Evolutionary conservation across 495 filamentous ascomycete species (phyloP), one percentile per base, ranked within the genome.

Genomic region (Penicillium manginii): DNA sequence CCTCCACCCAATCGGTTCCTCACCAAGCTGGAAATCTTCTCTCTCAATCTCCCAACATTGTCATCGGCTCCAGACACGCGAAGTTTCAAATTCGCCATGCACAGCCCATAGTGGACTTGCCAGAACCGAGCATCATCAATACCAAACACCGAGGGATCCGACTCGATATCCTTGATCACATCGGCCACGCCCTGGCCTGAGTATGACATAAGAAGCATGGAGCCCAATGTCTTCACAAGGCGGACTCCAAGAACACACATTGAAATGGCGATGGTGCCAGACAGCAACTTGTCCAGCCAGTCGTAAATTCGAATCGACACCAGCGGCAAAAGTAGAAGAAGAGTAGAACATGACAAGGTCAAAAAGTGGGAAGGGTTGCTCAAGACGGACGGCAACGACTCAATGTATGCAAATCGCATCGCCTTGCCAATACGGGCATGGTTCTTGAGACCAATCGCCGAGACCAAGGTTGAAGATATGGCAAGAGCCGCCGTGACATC

Each of bases 71-170:
- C 83, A 43, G 76, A 73, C 1, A 92, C 83, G 31, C 87, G 80
- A 15, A 98, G 66, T 75, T 93, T 96, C 59, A 98, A 66, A 62
- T 93, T 97, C 12, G 94, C 94, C 89, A 97, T 96, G 67, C 90
- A 94, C 39, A 97, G 78, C 2, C 94, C 93, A 69, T 98, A 96
- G 73, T 98, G 94, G 18, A 97, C 96, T 78, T 98, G 94, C 94
- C 94, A 98, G 75, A 98, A 96, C 65, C 89, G 83, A 1, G 92
- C 93, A 67, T 97, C 93, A 52, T 96, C 90, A 51, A 98, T 84
- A 1, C 80, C 81, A 32, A 82, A 84, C 8, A 98, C 86, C 31
- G 82, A 81, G 8, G 87, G 86, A 54, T 97, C 92, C 7, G 85
- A 81, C 68, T 90, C 87, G 56, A 98, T 93, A 69, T 93, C 93